Conservation (phyloP, 2,329 filamentous ascomycete species). For the Fusarium secorum region DNA sequence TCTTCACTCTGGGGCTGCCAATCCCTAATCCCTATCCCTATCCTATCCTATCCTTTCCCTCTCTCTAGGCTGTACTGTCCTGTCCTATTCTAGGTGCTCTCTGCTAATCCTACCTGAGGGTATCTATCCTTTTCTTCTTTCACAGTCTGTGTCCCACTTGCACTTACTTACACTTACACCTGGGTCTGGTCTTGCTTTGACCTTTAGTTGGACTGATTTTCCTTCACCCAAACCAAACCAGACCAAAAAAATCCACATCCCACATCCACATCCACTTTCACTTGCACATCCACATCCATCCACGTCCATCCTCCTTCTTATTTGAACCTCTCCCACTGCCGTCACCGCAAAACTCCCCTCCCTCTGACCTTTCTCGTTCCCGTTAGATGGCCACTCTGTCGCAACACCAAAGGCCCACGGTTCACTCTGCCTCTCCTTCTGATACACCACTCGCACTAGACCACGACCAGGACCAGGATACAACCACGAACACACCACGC, state of each 20-base stretch:
- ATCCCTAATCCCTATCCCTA: conserved; percentile 21
- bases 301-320: conserved; percentile 39
- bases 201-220: conserved; percentile 7
- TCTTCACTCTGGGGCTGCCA: not conserved
- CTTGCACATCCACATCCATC: not conserved
- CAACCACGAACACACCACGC: conserved; percentile 36
- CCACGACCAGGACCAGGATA: conserved; percentile 6
- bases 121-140: conserved; percentile 7
- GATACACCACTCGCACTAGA: conserved; percentile 27
- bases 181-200: conserved; percentile 5
- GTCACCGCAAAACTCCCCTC: conserved; percentile 40
- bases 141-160: conserved; percentile 28
- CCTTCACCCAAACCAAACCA: conserved; percentile 1
- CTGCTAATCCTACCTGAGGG: not conserved
- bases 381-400: conserved; percentile 58
- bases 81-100: conserved; percentile 10
- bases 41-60: conserved; percentile 13
- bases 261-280: not conserved
- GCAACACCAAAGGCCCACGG: conserved; percentile 46
- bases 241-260: conserved; percentile 6
- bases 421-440: conserved; percentile 43
- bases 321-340: conserved; percentile 47
- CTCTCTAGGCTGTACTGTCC: not conserved
- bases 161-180: conserved; percentile 24
- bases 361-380: conserved; percentile 44